Base-by-base conservation (phyloP, 768 basidiomycete genomes). In the Tylopilus intermedius region DNA sequence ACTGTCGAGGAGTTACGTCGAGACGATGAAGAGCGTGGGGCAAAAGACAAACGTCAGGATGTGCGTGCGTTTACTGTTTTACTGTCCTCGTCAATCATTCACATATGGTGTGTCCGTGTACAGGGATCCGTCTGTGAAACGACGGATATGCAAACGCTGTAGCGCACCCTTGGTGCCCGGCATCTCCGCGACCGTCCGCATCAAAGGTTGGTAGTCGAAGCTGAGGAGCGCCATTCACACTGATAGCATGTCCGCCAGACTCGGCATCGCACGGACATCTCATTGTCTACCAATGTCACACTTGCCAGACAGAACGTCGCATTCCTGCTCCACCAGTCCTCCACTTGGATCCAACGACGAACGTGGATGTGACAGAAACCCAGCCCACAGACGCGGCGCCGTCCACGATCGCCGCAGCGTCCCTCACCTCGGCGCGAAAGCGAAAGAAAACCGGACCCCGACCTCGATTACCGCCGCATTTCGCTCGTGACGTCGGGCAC, bases 121-220 rank as follows among this genome's bases (percentile, higher is more conserved):
- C 57, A 92, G 91, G 60, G 91, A 94, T 64, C 90, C 91, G 0
- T 72, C 79, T 1, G 76, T 94, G n/a, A 94, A 94, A 65, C 83
- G 91, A 10, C 81, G 84, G 2, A 60, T 92, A 7, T 94, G 91
- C 70, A 82, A 79, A 64, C 73, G 74, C 2, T 94, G 91, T 62
- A 74, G 79, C 51, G 65, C 73, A 0, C 74, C 84, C 8, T 73
- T 93, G 4, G 59, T 91, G 1, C 84, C 89, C 0, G 91, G 91
- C 11, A 57, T 78, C 1, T 84, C 86, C 1, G 79, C 81, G 0
- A 75, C 73, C 1, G 77, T 89, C 22, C 81, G 90, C 3, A 68
- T 88, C 8, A 82, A 82, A 70, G 68, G 91, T 88, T 51, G 27
- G 82, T 55, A 22, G 18, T 1, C 24, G 18, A 6, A 49, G 35